Percentiles rank a stretch among this genome's conserved stretches.
Evolutionary conservation across 176 grass and related monocot genomes (phyloP).

Genomic region (Carex pumila): DNA sequence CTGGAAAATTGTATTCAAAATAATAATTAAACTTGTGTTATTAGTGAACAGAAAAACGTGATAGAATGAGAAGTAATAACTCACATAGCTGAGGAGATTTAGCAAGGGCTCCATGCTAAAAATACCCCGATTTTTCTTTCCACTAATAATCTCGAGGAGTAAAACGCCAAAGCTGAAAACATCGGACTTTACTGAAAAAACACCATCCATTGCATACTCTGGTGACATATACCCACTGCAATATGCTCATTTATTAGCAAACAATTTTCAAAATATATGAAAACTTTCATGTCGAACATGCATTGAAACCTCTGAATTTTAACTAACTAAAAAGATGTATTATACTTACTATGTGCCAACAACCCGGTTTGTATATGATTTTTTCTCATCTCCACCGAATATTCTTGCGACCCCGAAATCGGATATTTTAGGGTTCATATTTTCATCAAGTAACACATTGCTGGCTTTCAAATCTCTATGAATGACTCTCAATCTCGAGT

Average conservation of each 20-base stretch:
- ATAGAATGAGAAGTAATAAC: background rate
- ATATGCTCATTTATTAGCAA: background rate
- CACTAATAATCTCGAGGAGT: constrained; percentile 64
- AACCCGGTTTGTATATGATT: constrained; percentile 60
- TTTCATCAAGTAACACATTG: constrained; percentile 68
- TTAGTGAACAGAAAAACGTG: no score
- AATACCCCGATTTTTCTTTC: constrained; percentile 60
- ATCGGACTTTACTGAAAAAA: constrained; percentile 92
- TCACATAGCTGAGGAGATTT: constrained; percentile 64
- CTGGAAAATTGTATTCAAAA: constrained; percentile 1
- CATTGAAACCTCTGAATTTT: background rate
- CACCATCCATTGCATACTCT: constrained; percentile 80
- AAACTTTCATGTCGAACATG: no score
- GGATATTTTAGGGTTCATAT: constrained; percentile 92
- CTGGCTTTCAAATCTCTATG: constrained; percentile 91
- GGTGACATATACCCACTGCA: constrained; percentile 92
- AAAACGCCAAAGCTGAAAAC: constrained; percentile 86
- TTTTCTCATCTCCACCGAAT: constrained; percentile 46
- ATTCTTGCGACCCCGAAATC: constrained; percentile 84
- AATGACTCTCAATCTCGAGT: constrained; percentile 80
- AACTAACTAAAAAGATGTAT: background rate
- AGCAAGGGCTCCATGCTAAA: constrained; percentile 23
- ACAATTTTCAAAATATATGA: background rate
- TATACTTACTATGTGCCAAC: constrained; percentile 80
- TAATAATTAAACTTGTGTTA: background rate